These are phyloP conservation scores for Russula brevipes DNA, from an alignment of 768 basidiomycete genomes.

Conservation along the genomic window DNA sequence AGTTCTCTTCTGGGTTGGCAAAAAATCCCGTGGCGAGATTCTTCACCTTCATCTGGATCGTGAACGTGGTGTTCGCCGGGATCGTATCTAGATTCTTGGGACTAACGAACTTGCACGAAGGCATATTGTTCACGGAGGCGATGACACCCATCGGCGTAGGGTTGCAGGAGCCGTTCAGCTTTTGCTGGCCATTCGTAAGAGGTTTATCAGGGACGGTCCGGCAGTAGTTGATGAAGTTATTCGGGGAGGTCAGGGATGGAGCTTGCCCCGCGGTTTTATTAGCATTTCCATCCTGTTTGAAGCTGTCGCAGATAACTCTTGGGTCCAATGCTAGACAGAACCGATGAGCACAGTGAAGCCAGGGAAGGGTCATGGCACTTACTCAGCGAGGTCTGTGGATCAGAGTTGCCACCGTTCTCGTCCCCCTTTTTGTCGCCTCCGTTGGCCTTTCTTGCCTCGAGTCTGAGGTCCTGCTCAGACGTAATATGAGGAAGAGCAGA, in stretches of 20 bases:
- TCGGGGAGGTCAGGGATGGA: constrained; percentile 46
- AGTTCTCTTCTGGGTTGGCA: constrained; percentile 44
- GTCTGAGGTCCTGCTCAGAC: neutral
- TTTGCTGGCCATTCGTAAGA: constrained; percentile 44
- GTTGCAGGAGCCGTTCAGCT: constrained; percentile 37
- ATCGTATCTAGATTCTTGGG: constrained; percentile 39
- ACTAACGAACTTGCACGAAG: constrained; percentile 42
- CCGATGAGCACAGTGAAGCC: neutral
- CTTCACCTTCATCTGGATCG: constrained; percentile 36
- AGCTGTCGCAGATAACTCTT: constrained; percentile 41
- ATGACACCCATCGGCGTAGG: constrained; percentile 40
- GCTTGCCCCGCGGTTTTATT: constrained; percentile 39
- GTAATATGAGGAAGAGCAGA: constrained; percentile 21
- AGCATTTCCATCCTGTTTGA: constrained; percentile 48
- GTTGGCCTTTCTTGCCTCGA: neutral
- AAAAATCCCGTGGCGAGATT: constrained; percentile 46
- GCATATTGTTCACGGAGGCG: constrained; percentile 41
- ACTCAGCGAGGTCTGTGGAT: constrained; percentile 17
- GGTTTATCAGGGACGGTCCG: constrained; percentile 30
- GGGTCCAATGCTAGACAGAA: constrained; percentile 37
- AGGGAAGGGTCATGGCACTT: neutral
- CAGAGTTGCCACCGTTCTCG: neutral
- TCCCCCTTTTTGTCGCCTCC: neutral
- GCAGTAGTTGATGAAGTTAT: constrained; percentile 68
- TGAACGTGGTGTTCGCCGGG: constrained; percentile 41